Conservation (phyloP, 2,329 filamentous ascomycete genomes). For the Pseudogymnoascus sp. region DNA sequence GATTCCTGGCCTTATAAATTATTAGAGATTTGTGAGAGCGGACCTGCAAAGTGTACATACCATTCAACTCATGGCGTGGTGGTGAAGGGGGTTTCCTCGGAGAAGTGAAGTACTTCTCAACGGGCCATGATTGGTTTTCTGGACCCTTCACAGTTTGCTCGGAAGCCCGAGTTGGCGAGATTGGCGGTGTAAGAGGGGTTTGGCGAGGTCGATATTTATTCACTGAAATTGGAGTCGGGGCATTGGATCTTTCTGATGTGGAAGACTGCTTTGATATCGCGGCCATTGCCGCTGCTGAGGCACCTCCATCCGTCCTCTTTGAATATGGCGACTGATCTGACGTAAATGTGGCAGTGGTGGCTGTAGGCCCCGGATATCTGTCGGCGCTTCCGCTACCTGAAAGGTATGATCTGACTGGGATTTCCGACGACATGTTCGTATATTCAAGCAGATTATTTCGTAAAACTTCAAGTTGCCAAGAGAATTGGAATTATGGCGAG, state of each 20-base stretch:
- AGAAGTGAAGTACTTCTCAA: not conserved
- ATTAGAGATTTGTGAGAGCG: not conserved
- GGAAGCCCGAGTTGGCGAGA: conserved; percentile 2
- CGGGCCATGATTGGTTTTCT: not conserved
- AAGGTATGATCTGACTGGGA: conserved; percentile 7
- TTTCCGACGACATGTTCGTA: conserved; percentile 6
- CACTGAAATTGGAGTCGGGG: not conserved
- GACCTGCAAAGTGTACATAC: not conserved
- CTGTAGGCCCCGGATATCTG: not conserved
- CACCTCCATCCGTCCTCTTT: not conserved
- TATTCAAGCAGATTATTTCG: not conserved
- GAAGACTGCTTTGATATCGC: not conserved
- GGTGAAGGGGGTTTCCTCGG: not conserved
- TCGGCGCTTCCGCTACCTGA: not conserved
- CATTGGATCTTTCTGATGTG: not conserved
- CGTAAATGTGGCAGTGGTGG: not conserved
- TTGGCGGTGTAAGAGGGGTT: conserved; percentile 6
- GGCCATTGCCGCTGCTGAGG: not conserved
- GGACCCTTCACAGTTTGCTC: not conserved
- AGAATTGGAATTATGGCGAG: conserved; percentile 2
- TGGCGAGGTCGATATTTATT: not conserved
- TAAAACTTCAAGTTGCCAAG: not conserved
- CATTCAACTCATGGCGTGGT: not conserved
- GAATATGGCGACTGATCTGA: conserved; percentile 2
- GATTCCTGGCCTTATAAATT: not conserved